Evolutionary conservation across 2,329 filamentous ascomycete species (phyloP), one percentile per base, ranked within the genome.

Genomic region (Beauveria sp.): DNA sequence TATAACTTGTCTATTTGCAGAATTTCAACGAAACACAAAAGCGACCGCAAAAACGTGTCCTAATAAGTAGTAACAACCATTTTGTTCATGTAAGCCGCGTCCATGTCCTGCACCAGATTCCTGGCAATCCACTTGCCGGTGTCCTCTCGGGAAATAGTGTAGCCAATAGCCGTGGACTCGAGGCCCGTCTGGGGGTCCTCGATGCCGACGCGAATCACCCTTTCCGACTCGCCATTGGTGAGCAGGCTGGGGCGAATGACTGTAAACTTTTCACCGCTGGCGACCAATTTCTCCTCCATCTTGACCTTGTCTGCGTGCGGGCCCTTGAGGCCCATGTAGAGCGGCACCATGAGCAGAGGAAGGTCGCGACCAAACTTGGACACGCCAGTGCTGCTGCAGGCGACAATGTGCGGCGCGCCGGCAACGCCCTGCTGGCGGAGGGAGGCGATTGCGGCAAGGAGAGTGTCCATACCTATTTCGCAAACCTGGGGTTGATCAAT

Each of bases 401-500:
- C 71, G 0, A 73, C 65, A 24, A 79, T 65, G 9, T 71, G 62
- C 4, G 79, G 77, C 8, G 65, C 56, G 16, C 72, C 69, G 9
- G 62, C 26, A 2, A 64, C 67, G 24, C 71, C 72, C 3, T 64
- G 60, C 14, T 52, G 54, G 16, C 75, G 71, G 6, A 74, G 65
- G 4, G 69, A 60, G 0, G 64, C 49, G 8, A 83, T 64, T 1
- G 77, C 76, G 0, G 69, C 65, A 0, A 84, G 65, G 1, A 85
- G 74, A 2, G 73, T 69, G 3, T 61, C 57, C 64, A 79, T 79
- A 61, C 76, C 78, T 24, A 72, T 71, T 40, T 76, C 68, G 69
- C 82, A 85, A 26, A 85, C 75, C 14, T 74, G 66, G 0, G 79
- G 76, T 65, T 84, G 79, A 62, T 79, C 75, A 26, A 78, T 67